These are phyloP conservation scores for Pseudocercospora fuligena DNA, from an alignment of 2,329 filamentous ascomycete genomes.

Conservation along the genomic window DNA sequence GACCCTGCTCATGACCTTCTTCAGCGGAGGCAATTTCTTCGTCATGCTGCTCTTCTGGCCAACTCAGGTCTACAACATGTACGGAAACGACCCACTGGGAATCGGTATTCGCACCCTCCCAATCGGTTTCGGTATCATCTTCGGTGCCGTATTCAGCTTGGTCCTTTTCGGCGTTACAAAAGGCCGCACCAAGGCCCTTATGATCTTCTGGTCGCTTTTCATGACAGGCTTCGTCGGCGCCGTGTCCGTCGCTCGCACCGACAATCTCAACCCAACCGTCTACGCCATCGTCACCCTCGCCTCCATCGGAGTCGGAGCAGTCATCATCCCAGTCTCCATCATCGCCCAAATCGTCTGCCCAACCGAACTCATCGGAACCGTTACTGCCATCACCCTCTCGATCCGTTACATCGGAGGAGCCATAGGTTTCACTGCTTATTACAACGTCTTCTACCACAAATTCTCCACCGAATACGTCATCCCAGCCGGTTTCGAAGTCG, in stretches of 20 bases:
- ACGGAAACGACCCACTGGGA: conserved; percentile 62
- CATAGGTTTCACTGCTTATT: conserved; percentile 56
- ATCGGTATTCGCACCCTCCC: conserved; percentile 70
- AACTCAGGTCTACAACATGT: conserved; percentile 67
- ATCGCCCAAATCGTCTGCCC: conserved; percentile 71
- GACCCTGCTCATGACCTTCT: conserved; percentile 48
- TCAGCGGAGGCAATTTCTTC: conserved; percentile 48
- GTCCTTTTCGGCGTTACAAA: conserved; percentile 61
- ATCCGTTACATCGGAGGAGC: conserved; percentile 71
- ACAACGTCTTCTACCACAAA: conserved; percentile 58
- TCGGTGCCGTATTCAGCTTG: conserved; percentile 64
- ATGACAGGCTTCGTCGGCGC: conserved; percentile 64
- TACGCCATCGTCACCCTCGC: conserved; percentile 62
- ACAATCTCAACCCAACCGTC: conserved; percentile 33
- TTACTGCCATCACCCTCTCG: conserved; percentile 69
- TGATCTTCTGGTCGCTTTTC: conserved; percentile 63
- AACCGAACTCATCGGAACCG: conserved; percentile 70
- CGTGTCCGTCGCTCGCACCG: conserved; percentile 32
- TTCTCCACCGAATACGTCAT: conserved; percentile 26
- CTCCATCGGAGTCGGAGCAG: conserved; percentile 69
- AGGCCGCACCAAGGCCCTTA: conserved; percentile 64
- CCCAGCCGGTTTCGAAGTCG: conserved; percentile 25
- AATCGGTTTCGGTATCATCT: conserved; percentile 67
- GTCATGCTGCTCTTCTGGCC: conserved; percentile 63
- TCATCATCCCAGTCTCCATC: conserved; percentile 69